Percentiles rank a stretch among this genome's conserved stretches.
Conservation (phyloP, 805 yeast species). For the Lachancea fermentati region DNA sequence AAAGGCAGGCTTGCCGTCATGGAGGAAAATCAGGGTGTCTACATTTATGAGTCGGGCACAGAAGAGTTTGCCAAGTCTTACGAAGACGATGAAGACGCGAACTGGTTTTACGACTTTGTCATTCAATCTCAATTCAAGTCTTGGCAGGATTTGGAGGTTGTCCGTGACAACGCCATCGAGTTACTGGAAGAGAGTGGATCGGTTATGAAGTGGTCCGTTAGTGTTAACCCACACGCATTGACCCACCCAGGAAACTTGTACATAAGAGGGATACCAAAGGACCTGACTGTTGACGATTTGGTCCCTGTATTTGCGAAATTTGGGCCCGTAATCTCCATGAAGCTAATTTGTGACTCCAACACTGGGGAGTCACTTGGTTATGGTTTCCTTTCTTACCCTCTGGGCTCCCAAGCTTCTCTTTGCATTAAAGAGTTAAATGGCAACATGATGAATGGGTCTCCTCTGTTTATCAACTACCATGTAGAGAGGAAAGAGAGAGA, state of each 20-base stretch:
- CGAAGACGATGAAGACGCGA: conserved; percentile 5
- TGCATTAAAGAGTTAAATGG: conserved; percentile 57
- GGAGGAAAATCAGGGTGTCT: conserved; percentile 17
- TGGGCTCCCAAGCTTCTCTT: conserved; percentile 51
- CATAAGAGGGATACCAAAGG: conserved; percentile 43
- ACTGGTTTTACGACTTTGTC: conserved; percentile 23
- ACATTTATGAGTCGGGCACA: conserved; percentile 22
- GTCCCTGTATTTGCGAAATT: conserved; percentile 34
- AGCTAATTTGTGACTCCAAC: conserved; percentile 40
- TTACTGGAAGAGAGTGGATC: conserved; percentile 1
- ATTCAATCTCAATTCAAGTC: conserved; percentile 25
- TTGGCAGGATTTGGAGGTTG: conserved; percentile 11
- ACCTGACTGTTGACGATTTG: conserved; percentile 36
- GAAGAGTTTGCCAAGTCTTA: conserved; percentile 17
- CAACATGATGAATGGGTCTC: conserved; percentile 26
- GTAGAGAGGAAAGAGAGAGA: conserved; percentile 59
- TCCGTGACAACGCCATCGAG: conserved; percentile 10
- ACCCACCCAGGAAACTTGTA: conserved; percentile 56
- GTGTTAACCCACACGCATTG: conserved; percentile 26
- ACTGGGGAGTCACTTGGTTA: conserved; percentile 40
- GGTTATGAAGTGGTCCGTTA: conserved; percentile 25
- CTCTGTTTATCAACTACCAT: conserved; percentile 52
- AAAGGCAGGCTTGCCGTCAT: conserved; percentile 17
- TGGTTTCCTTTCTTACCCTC: conserved; percentile 64
- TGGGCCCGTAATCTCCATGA: conserved; percentile 42